Percentiles rank a stretch among this genome's conserved stretches.
These are phyloP conservation scores for Pyrenochaeta sp. DNA, from an alignment of 2,329 filamentous ascomycete species.

Conservation along the genomic window DNA sequence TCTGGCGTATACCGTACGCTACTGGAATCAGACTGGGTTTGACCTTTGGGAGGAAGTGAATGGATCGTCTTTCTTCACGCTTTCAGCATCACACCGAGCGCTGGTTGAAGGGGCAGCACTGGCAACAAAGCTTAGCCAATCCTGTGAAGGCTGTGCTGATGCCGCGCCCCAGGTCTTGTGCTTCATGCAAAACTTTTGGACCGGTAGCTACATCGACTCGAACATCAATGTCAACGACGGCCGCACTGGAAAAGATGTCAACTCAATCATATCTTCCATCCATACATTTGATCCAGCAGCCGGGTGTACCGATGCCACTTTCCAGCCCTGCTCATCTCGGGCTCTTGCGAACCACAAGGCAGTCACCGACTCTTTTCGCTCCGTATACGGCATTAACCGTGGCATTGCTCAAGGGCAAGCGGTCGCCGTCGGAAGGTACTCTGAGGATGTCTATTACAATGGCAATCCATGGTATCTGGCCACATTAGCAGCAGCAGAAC, in stretches of 20 bases:
- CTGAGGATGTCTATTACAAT: constrained; percentile 73
- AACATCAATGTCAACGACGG: constrained; percentile 70
- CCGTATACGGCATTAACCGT: constrained; percentile 73
- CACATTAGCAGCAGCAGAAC: constrained; percentile 80
- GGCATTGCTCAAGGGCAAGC: constrained; percentile 68
- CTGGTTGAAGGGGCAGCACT: constrained; percentile 70
- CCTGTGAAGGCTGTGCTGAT: constrained; percentile 67
- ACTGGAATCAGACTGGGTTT: constrained; percentile 69
- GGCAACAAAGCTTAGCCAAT: constrained; percentile 68
- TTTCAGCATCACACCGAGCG: constrained; percentile 73
- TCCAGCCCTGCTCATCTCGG: constrained; percentile 74
- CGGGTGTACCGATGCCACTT: constrained; percentile 73
- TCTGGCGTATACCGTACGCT: constrained; percentile 76
- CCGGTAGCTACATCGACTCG: constrained; percentile 68
- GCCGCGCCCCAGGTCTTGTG: constrained; percentile 76
- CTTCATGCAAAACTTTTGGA: constrained; percentile 80
- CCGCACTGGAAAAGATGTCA: constrained; percentile 75
- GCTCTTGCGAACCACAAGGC: constrained; percentile 77
- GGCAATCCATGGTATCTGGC: constrained; percentile 84
- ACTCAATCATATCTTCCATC: constrained; percentile 66
- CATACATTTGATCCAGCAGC: constrained; percentile 72
- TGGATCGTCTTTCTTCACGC: constrained; percentile 82
- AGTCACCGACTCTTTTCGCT: constrained; percentile 77
- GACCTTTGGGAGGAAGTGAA: constrained; percentile 86
- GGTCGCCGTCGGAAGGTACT: constrained; percentile 55